Base-by-base conservation (phyloP, 805 yeast genomes). In the Zygosaccharomyces siamensis region DNA sequence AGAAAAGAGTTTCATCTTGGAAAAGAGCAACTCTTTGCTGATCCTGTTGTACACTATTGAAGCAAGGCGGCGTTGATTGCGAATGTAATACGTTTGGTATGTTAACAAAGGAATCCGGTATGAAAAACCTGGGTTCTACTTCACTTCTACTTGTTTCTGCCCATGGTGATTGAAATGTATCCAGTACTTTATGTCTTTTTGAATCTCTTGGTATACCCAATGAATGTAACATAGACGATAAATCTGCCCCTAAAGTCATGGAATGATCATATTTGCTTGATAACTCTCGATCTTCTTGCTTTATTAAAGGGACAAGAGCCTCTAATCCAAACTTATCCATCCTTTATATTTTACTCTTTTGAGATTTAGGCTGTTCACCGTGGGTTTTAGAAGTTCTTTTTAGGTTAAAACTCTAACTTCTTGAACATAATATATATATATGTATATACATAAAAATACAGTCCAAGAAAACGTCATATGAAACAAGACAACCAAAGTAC, bases 81-180 rank as follows among this genome's bases (percentile, higher is more conserved):
- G 66, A 59, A 43, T 63, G 66, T 40, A 66, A 51, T 24, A 66
- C 66, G 23, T 62, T 58, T 39, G 68, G 59, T 12, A 67, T 67
- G 41, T 66, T 63, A 30, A 54, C 74, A 68, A 73, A 83, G 2
- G 75, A 77, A 14, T 71, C 68, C 2, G 97, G 97, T 38, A 81
- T 72, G 40, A 69, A 72, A 66, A 80, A 90, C 49, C 77, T 75
- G 3, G 99, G 99, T 58, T 89, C 95, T 14, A 92, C 96, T 55
- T 86, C 90, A 46, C 90, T 83, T 59, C 95, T 76, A 7, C 93
- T 80, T 0, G 97, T 86, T 62, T 93, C 98, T 35, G 86, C 76
- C 98, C 99, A 92, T 10, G 99, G 99, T 2, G 96, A 86, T 21
- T 95, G 84, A 61, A 92, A 81, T 6, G 83, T 80, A 54, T 77